Percentiles rank a stretch among this genome's conserved stretches.
These are phyloP conservation scores for Rasamsonia emersonii DNA, from an alignment of 2,329 filamentous ascomycete genomes.

Conservation along the genomic window DNA sequence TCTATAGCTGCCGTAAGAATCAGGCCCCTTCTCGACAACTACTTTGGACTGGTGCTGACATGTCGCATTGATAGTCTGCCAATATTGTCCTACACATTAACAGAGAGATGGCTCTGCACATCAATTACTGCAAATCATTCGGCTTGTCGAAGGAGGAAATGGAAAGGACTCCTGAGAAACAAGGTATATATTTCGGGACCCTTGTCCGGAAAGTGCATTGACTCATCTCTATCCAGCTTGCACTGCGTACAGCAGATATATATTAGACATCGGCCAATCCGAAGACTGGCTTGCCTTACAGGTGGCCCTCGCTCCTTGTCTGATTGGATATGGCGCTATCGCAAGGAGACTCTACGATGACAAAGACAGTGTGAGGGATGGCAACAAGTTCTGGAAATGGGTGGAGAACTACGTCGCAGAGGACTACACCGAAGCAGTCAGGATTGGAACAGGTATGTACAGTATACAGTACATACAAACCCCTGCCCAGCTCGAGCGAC, in stretches of 20 bases:
- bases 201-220: background rate
- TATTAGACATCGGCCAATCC: constrained; percentile 79
- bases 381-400: constrained; percentile 80
- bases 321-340: constrained; percentile 80
- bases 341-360: constrained; percentile 62
- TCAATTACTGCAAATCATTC: constrained; percentile 73
- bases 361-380: constrained; percentile 49
- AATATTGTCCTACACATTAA: constrained; percentile 68
- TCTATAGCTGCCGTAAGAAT: constrained; percentile 60
- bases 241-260: constrained; percentile 74
- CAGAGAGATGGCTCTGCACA: constrained; percentile 70
- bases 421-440: constrained; percentile 67
- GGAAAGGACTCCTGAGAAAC: constrained; percentile 62
- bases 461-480: background rate
- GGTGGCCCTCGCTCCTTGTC: constrained; percentile 73
- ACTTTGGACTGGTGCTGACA: too few relatives aligned
- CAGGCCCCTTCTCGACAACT: background rate
- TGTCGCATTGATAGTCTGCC: constrained; percentile 49
- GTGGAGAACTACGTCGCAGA: constrained; percentile 79
- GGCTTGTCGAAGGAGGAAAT: constrained; percentile 68
- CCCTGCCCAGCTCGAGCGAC: background rate
- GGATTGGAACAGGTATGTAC: constrained; percentile 60
- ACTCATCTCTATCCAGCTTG: constrained; percentile 47
- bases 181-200: constrained; percentile 44
- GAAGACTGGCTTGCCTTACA: constrained; percentile 85